Base-by-base conservation (phyloP, 1,139 yeast species). In the Geotrichum restrictum region DNA sequence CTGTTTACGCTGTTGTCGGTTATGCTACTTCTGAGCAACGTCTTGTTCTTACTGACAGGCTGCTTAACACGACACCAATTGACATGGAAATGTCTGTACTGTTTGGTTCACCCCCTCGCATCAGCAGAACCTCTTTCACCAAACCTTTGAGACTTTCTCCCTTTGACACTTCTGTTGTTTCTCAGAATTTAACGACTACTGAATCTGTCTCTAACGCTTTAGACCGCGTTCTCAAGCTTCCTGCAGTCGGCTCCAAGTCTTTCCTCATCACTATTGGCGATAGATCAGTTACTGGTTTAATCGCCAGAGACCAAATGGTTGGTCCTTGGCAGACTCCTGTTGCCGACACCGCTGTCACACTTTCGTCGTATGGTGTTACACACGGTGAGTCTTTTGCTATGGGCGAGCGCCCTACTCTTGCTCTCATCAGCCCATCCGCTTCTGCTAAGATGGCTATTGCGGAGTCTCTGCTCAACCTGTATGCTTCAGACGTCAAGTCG, bases 251-350 rank as follows among this genome's bases (percentile, higher is more conserved):
- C 29, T 89, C 98, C 44, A 94, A 94, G 74, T 85, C 85, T 48
- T 94, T 94, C 77, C 78, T 94, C 64, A 87, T 94, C 67, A 93
- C 98, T 14, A 94, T 94, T 69, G 98, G 97, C 70, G 99, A 94
- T 69, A 83, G 99, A 73, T 80, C 94, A 31, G 94, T 94, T 57
- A 93, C 98, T 40, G 99, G 99, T 47, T 79, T 94, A 62, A 87
- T 93, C 58, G 98, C 95, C 65, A 84, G 98, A 68, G 99, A 94
- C 69, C 99, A 94, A 74, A 85, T 91, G 85, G 98, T 94, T 57
- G 99, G 99, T 44, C 98, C 98, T 65, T 94, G 98, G 98, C 99
- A 94, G 76, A 91, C 86, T 4, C 98, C 99, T 43, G 98, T 94
- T 22, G 94, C 98, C n/a, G 98, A 94, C 69, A 97, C 89, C 54